phyloP scores from a whole-genome alignment of 2,329 filamentous ascomycete genomes.

The Pseudogymnoascus sp. region DNA sequence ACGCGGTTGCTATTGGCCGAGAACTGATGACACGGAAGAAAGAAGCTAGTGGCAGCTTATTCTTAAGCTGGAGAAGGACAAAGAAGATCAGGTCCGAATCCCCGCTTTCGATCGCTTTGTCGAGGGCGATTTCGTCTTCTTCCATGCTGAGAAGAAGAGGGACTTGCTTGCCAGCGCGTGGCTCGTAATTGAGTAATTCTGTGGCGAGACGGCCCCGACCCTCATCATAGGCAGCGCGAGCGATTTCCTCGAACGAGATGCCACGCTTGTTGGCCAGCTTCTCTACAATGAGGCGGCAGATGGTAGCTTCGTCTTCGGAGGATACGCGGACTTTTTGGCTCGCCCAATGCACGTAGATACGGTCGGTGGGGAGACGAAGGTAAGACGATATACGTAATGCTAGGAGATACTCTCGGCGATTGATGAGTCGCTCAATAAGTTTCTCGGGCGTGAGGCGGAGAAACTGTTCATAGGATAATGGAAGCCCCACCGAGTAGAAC shows the following conservation, averaged over 20 bases:
- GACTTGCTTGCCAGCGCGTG: conserved; percentile 89
- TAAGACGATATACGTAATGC: conserved; percentile 84
- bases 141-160: conserved; percentile 90
- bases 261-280: conserved; percentile 80
- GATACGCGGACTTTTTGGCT: conserved; percentile 85
- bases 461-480: conserved; percentile 89
- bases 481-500: conserved; percentile 83
- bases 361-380: conserved; percentile 73
- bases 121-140: conserved; percentile 86
- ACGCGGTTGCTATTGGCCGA: conserved; percentile 74
- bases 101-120: conserved; percentile 93
- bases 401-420: conserved; percentile 82
- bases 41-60: conserved; percentile 77
- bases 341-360: conserved; percentile 95
- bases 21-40: conserved; percentile 91
- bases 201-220: conserved; percentile 83
- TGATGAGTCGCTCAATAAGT: conserved; percentile 77
- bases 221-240: conserved; percentile 87
- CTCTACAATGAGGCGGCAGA: conserved; percentile 78
- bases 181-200: conserved; percentile 84
- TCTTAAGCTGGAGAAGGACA: conserved; percentile 79
- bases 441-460: conserved; percentile 81
- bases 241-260: conserved; percentile 93
- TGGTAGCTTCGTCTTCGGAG: conserved; percentile 75
- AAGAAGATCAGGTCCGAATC: conserved; percentile 90